phyloP scores from a whole-genome alignment of 345 rosid species.

The Lepidium sativum region DNA sequence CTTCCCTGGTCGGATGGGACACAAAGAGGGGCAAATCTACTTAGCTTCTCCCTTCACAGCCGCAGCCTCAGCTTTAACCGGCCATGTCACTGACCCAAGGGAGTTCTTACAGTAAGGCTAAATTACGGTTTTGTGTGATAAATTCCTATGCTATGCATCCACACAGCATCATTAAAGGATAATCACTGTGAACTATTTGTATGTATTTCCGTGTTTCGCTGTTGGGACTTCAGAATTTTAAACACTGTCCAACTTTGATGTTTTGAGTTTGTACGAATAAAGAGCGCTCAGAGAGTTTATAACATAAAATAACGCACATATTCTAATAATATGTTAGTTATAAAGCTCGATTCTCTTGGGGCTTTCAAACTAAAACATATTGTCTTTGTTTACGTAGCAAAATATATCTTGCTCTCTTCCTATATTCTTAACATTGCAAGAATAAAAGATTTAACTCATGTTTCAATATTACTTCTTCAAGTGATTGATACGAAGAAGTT shows the following conservation, averaged over 20 bases:
- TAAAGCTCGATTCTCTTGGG: too few relatives aligned
- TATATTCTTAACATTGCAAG: too few relatives aligned
- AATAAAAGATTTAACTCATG: too few relatives aligned
- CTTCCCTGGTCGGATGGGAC: constrained; percentile 99
- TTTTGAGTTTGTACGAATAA: neutral
- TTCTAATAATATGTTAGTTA: neutral
- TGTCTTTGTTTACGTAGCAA: too few relatives aligned
- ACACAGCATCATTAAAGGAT: neutral
- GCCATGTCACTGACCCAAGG: constrained; percentile 92
- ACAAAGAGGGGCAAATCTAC: constrained; percentile 96
- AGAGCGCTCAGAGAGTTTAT: neutral
- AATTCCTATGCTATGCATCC: constrained; percentile 1
- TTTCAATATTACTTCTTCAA: too few relatives aligned
- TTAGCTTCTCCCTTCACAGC: constrained; percentile 94
- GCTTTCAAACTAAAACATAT: too few relatives aligned
- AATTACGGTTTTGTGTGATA: neutral
- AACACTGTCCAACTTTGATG: constrained; percentile 4
- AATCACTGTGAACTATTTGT: constrained; percentile 15
- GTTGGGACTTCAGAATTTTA: neutral
- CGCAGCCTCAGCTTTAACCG: constrained; percentile 95
- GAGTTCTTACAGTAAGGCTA: constrained; percentile 68
- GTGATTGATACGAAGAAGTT: too few relatives aligned
- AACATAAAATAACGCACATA: neutral
- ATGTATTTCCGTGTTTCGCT: neutral
- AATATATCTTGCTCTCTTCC: too few relatives aligned